Conservation (phyloP, 192 early-diverging fungal species). For the Coemansia sp. region DNA sequence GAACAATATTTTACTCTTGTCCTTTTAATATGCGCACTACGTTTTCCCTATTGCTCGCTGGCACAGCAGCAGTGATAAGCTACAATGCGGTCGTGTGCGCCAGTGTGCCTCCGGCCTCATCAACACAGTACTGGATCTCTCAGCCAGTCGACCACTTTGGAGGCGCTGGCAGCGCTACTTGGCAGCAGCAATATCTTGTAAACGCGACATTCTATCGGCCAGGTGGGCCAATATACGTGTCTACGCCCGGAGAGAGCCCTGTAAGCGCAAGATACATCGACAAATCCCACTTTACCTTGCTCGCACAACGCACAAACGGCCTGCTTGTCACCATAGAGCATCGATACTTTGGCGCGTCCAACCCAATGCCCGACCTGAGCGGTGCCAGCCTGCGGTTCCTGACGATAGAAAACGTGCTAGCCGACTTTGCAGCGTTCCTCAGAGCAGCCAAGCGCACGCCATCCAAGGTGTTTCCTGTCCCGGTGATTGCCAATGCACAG, state of each 20-base stretch:
- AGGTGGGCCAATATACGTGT: conserved; percentile 38
- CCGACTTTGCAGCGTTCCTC: conserved; percentile 35
- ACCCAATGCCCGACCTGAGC: conserved; percentile 43
- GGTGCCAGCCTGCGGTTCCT: conserved; percentile 27
- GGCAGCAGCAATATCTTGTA: conserved; percentile 40
- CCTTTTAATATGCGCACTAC: background rate
- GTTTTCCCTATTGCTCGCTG: background rate
- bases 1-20: too few species aligned
- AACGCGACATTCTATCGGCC: conserved; percentile 38
- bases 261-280: conserved; percentile 16
- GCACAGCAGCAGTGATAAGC: background rate
- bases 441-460: conserved; percentile 9
- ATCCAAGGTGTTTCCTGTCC: conserved; percentile 4
- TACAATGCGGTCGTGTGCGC: background rate
- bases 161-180: conserved; percentile 12
- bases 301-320: conserved; percentile 55
- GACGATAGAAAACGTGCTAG: conserved; percentile 33
- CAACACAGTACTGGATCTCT: conserved; percentile 22
- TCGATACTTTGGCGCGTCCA: conserved; percentile 58
- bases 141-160: conserved; percentile 45
- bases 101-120: conserved; percentile 1
- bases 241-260: conserved; percentile 29
- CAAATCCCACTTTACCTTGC: conserved; percentile 11
- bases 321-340: conserved; percentile 59
- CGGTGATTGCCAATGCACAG: conserved; percentile 24